Conservation (phyloP, 1,284 basidiomycete genomes). For the Trametes hirsuta region DNA sequence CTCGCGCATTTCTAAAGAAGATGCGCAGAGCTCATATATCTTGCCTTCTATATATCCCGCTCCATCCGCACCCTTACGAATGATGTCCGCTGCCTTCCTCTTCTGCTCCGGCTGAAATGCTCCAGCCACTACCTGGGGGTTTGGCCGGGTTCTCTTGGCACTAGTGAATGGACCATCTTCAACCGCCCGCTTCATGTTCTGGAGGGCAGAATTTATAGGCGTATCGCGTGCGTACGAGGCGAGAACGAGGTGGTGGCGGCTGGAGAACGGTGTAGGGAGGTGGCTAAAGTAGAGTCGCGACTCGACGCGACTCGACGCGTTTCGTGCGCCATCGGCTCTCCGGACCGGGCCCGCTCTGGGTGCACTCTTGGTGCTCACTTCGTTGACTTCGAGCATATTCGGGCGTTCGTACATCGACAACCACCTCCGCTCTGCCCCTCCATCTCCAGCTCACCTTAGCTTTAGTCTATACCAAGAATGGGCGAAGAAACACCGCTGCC, state of each 20-base stretch:
- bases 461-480: background rate
- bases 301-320: constrained; percentile 17
- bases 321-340: background rate
- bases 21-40: constrained; percentile 30
- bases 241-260: background rate
- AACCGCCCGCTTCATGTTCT: background rate
- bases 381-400: too few species aligned
- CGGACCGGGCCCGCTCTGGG: constrained; percentile 1
- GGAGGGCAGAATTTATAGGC: too few species aligned
- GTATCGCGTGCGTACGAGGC: background rate
- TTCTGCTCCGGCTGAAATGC: constrained; percentile 14
- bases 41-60: constrained; percentile 43
- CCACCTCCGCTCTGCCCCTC: too few species aligned
- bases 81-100: constrained; percentile 23
- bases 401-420: too few species aligned
- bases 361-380: background rate
- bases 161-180: background rate
- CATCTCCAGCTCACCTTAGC: background rate
- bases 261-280: background rate
- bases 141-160: background rate
- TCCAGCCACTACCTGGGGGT: background rate
- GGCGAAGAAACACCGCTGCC: constrained; percentile 41
- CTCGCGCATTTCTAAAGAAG: constrained; percentile 25
- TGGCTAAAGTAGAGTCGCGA: background rate
- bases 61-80: constrained; percentile 17